phyloP scores from a whole-genome alignment of 129 eudicot genomes.

The Daucus carota region DH1_v3.0 NC_030387.2:2693001-2693500 shows the following conservation, averaged over 20 bases:
- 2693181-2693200: not conserved
- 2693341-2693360: conserved; percentile 3
- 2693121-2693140: conserved; percentile 11
- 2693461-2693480: too few relatives aligned
- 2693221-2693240: not conserved
- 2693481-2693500: too few relatives aligned
- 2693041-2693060: conserved; percentile 12
- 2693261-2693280: conserved; percentile 13
- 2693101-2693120: conserved; percentile 14
- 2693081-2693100: not conserved
- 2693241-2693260: not conserved
- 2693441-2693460: too few relatives aligned
- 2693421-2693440: too few relatives aligned
- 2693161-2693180: not conserved
- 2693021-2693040: not conserved
- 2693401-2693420: too few relatives aligned
- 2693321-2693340: not conserved
- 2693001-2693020: not conserved
- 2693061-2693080: not conserved
- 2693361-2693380: too few relatives aligned
- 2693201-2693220: not conserved
- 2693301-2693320: conserved; percentile 11
- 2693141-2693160: conserved; percentile 3
- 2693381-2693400: too few relatives aligned
- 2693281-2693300: conserved; percentile 17